Base-by-base conservation (phyloP, 1,284 basidiomycete species). In the Trichosporon inkin region DNA sequence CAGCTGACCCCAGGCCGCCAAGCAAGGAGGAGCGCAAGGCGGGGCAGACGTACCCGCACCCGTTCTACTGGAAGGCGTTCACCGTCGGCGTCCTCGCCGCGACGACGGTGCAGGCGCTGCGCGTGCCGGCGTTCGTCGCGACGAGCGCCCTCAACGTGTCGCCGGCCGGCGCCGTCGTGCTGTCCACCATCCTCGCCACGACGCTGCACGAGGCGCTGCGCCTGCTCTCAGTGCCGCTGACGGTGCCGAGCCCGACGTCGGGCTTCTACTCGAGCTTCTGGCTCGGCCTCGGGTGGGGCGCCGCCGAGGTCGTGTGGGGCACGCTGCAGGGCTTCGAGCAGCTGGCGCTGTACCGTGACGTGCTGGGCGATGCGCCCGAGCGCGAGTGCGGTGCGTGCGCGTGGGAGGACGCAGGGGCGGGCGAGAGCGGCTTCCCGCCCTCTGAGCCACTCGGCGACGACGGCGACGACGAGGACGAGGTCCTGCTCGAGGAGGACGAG, bases 201-300 rank as follows among this genome's bases (percentile, higher is more conserved):
- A 58, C 68, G 19, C 54, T 75, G 2, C 76, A 78, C 61, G 77
- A 78, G 55, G 62, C 71, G 1, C 56, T 73, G n/a, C 73, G 77
- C 17, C 56, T 78, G 6, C 59, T 72, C 1, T 71, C 73, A 1
- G 56, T 78, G 6, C 70, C 74, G 0, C 61, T 77, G 24, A 68
- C 70, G 39, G 61, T 65, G n/a, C 71, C 74, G 0, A 71, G 69
- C 0, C 70, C 75, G 0, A 71, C 71, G 1, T 73, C 72, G 1
- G 75, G 75, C 35, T 78, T 78, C 54, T 76, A 78, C 58, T 76
- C 75, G 19, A 70, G 69, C 10, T 78, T 72, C 61, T 75, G 73
- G 58, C 72, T 78, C 40, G 77, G 74, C 2, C 62, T 78, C n/a
- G 77, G 77, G 0, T 78, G 75, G 75, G 76, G 76, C 34, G 57